Percentiles rank a stretch among this genome's conserved stretches.
phyloP scores from a whole-genome alignment of 176 grass and related monocot species.

The barley (Hordeum vulgare) region DNA sequence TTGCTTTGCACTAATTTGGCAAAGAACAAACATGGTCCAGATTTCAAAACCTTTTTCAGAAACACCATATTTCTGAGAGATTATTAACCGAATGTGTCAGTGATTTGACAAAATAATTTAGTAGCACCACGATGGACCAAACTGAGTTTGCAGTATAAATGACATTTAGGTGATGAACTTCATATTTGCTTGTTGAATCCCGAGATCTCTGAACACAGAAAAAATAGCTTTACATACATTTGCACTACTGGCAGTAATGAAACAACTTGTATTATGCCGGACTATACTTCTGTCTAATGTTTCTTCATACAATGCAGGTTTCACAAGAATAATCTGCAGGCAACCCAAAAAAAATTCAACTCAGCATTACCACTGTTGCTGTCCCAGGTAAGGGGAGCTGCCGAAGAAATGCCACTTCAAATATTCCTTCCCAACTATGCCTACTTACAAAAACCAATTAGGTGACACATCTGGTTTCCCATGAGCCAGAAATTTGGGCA shows the following conservation, averaged over 20 bases:
- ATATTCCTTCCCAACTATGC: not conserved
- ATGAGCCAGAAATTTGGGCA: not conserved
- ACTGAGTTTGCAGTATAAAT: not conserved
- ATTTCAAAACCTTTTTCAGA: too few species aligned
- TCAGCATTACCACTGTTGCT: not conserved
- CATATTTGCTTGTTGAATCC: not conserved
- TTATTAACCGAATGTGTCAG: too few species aligned
- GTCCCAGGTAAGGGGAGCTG: not conserved
- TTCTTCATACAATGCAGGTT: not conserved
- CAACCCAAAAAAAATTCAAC: not conserved
- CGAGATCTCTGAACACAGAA: not conserved
- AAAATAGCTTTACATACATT: not conserved
- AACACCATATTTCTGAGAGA: too few species aligned
- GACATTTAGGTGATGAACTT: not conserved
- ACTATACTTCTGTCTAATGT: not conserved
- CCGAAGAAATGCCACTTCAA: not conserved
- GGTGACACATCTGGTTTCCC: not conserved
- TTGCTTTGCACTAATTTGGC: too few species aligned
- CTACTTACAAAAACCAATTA: slow-evolving; percentile 11
- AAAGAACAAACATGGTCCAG: too few species aligned
- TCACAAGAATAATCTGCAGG: not conserved
- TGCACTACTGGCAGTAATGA: not conserved
- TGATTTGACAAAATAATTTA: not conserved
- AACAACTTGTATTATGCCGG: not conserved
- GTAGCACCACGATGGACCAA: not conserved